Base-by-base conservation (phyloP, 2,329 filamentous ascomycete species). In the Lecanoromycetidae sp. region DNA sequence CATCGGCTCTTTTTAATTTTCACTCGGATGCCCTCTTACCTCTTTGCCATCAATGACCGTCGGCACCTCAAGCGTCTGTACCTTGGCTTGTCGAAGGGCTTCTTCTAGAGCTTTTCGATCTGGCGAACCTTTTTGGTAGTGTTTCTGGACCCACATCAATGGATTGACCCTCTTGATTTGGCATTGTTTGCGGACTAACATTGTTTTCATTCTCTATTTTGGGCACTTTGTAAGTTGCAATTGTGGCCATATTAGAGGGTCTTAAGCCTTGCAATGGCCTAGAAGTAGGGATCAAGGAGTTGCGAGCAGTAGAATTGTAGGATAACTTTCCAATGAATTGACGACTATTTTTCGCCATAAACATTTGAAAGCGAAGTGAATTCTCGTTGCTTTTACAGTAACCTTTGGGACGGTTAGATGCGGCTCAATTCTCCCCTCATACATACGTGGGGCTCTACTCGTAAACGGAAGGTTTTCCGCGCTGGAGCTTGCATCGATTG, bases 161-260 rank as follows among this genome's bases (percentile, higher is more conserved):
- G n/a, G n/a, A 32, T 17, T 13, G 17, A 12, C 13, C 19, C 10
- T 26, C 9, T n/a, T n/a, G n/a, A n/a, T n/a, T n/a, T n/a, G n/a
- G n/a, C n/a, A n/a, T n/a, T n/a, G n/a, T n/a, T n/a, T 41, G 27
- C 19, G 17, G 27, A 73, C 85, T 65, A 67, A 94, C 88, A 64
- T 95, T 98, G n/a, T 87, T 87, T 70, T 98, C 91, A 63, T 98
- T 98, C 62, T 77, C 71, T 57, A 95, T 78, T 54, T 80, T 80
- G 41, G 91, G 91, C 43, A 88, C 77, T 71, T 86, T 90, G 76
- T 95, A 96, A 52, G 79, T 75, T 41, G 87, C 88, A 54, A 94
- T 72, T 6, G 79, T 82, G 48, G 80, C 58, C 58, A 60, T 62
- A 41, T 40, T 55, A 46, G 17, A 35, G 10, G 17, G 45, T 12